Conservation (phyloP, 352 stramenopile species). For the Globisporangium spiculum region DNA sequence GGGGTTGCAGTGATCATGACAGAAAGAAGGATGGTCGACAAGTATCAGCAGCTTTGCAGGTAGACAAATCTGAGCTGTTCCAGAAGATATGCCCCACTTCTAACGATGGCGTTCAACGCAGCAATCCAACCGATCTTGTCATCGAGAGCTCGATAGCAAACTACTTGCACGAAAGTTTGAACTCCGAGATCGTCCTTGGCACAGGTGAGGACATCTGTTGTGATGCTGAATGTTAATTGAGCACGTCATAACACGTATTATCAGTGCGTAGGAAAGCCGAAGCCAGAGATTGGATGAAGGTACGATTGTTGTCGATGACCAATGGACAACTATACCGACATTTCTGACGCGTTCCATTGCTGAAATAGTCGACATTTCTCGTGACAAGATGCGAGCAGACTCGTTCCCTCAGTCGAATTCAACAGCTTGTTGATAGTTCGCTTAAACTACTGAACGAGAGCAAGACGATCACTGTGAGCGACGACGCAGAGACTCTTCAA, state of each 20-base stretch:
- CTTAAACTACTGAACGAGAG: slow-evolving; percentile 39
- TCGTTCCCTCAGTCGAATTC: neutral
- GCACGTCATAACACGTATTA: neutral
- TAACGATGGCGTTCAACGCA: slow-evolving; percentile 2
- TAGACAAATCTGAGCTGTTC: neutral
- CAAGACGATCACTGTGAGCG: slow-evolving; percentile 18
- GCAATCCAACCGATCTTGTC: slow-evolving; percentile 7
- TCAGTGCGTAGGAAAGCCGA: slow-evolving; percentile 31
- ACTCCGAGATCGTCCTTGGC: slow-evolving; percentile 19
- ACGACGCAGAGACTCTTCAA: slow-evolving; percentile 24
- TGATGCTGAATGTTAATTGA: neutral
- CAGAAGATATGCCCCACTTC: neutral
- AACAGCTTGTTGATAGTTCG: slow-evolving; percentile 21
- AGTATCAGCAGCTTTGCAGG: slow-evolving; percentile 27
- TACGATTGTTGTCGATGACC: neutral
- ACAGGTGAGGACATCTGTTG: slow-evolving; percentile 21
- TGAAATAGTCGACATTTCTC: slow-evolving; percentile 15
- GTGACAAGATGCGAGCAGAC: neutral
- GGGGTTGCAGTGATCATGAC: slow-evolving; percentile 31
- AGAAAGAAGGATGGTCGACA: slow-evolving; percentile 18
- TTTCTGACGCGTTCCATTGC: neutral
- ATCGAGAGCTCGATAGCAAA: slow-evolving; percentile 15
- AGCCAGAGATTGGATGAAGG: slow-evolving; percentile 18
- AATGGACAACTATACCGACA: neutral
- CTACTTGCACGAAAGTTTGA: slow-evolving; percentile 13